Base-by-base conservation (phyloP, 345 rosid species). In the Eucalyptus lansdowneana region DNA sequence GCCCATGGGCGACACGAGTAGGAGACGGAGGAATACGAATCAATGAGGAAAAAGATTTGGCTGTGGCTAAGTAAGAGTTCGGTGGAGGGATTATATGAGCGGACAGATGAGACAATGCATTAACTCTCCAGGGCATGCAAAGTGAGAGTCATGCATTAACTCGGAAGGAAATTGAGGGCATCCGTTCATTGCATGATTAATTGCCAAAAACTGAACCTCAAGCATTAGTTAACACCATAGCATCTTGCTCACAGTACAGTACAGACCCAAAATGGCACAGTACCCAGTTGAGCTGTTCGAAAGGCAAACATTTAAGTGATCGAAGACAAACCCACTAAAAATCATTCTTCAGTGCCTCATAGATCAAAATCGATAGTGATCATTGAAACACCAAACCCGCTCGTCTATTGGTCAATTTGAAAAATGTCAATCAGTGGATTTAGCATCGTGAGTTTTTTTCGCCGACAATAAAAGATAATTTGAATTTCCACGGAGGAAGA, bases 371-470 rank as follows among this genome's bases (percentile, higher is more conserved):
- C 6, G 4, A 65, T 14, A 15, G 40, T n/a, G 34, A 4, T n/a
- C 76, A 15, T 14, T 6, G 6, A 65, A 65, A 14, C 3, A 0
- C 40, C 6, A n/a, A 15, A n/a, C 6, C 37, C 3, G 0, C 40
- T n/a, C 3, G 0, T 65, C 21, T 14, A 31, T 14, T 15, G 17
- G 19, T 65, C 76, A n/a, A n/a, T n/a, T n/a, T 14, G 37, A 65
- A 15, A 65, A n/a, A 65, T 15, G 76, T 4, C 37, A n/a, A 7
- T n/a, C 0, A 8, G 6, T n/a, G 19, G 17, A n/a, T n/a, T n/a
- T 14, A 65, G 11, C 3, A 14, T 15, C 8, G 21, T 8, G 76
- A 14, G 11, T 65, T 65, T 65, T 65, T n/a, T 62, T 6, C 0
- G 8, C 69, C 0, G 11, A 65, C 3, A 1, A 34, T 12, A n/a